Evolutionary conservation across 148 eudicot genomes (phyloP).

Genomic region (Arctostaphylos glauca): DNA sequence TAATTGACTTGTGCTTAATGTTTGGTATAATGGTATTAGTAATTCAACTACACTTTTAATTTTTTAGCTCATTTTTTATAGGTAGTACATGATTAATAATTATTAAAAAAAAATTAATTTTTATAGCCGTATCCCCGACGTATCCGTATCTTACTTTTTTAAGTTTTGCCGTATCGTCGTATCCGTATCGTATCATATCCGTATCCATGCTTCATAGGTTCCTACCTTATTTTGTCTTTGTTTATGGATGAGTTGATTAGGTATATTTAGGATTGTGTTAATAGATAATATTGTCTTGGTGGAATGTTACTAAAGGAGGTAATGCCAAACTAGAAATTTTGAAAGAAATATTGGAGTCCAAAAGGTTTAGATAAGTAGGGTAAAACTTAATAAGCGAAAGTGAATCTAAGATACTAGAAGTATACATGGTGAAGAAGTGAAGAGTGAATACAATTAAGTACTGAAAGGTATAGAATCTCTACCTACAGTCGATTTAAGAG

Average conservation of each 20-base stretch:
- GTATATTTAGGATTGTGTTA: not conserved
- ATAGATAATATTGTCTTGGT: not conserved
- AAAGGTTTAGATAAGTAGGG: not conserved
- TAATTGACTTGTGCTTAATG: no score
- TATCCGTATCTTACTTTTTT: no score
- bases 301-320: not conserved
- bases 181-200: no score
- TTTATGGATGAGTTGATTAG: not conserved
- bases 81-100: no score
- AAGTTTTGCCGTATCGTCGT: no score
- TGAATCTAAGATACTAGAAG: not conserved
- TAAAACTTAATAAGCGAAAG: not conserved
- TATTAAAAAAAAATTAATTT: no score
- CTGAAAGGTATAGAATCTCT: not conserved
- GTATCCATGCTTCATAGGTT: no score
- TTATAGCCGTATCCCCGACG: no score
- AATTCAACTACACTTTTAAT: no score
- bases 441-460: not conserved
- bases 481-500: not conserved
- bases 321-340: not conserved
- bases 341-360: not conserved
- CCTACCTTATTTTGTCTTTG: not conserved
- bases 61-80: no score
- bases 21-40: no score
- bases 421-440: not conserved